Evolutionary conservation across 2,329 filamentous ascomycete genomes (phyloP).

Genomic region (Blastomyces silverae): DNA sequence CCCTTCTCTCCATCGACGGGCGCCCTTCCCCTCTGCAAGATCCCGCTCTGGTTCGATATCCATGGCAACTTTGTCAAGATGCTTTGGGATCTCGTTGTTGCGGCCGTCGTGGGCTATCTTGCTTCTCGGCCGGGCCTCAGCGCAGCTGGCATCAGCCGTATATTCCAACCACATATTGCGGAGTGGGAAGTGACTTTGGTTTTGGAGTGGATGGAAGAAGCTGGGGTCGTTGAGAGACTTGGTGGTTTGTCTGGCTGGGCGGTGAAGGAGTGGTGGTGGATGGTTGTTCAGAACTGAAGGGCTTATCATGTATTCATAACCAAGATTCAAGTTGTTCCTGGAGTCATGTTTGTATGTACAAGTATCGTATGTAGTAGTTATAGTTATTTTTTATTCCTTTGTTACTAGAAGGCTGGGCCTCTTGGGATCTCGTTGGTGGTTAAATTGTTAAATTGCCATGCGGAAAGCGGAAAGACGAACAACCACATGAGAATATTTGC

Average conservation of each 20-base stretch:
- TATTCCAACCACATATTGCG: conserved; percentile 36
- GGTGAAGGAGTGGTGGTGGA: conserved; percentile 40
- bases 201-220: conserved; percentile 37
- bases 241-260: conserved; percentile 25
- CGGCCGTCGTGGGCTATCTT: conserved; percentile 39
- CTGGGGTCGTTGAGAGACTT: conserved; percentile 23
- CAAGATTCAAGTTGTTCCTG: background rate
- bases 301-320: background rate
- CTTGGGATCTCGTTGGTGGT: background rate
- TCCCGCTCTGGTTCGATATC: conserved; percentile 47
- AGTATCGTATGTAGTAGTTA: background rate
- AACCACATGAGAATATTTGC: too few species aligned
- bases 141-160: conserved; percentile 31
- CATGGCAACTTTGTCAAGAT: conserved; percentile 34
- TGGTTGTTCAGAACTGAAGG: conserved; percentile 25
- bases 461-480: background rate
- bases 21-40: conserved; percentile 24
- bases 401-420: background rate
- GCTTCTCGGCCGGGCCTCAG: conserved; percentile 38
- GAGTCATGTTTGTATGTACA: background rate
- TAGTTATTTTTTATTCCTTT: background rate
- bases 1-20: background rate
- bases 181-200: conserved; percentile 40
- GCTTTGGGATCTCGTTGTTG: conserved; percentile 41
- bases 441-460: background rate